Conservation (phyloP, 129 eudicot species). For the Lactuca saligna region DNA sequence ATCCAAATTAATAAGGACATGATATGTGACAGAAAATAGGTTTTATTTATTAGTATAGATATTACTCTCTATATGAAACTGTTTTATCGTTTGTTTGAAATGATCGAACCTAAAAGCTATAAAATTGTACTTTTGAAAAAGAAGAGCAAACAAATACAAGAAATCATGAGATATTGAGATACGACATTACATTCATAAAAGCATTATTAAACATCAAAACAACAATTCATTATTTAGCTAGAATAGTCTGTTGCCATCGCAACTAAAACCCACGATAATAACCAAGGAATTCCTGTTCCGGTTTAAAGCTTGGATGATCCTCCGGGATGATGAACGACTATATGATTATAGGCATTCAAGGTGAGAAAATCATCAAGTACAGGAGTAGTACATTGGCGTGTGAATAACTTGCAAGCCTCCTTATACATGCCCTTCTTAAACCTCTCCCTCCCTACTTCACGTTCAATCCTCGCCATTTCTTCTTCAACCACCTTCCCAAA, state of each 20-base stretch:
- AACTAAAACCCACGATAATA: not conserved
- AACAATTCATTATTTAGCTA: slow-evolving; percentile 25
- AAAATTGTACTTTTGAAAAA: not conserved
- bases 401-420: slow-evolving; percentile 75
- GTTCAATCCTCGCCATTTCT: slow-evolving; percentile 79
- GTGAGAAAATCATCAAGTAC: slow-evolving; percentile 80
- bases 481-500: slow-evolving; percentile 81
- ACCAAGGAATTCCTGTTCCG: not conserved
- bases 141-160: not conserved
- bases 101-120: not conserved
- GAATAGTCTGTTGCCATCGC: not conserved
- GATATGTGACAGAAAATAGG: no score
- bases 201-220: slow-evolving; percentile 21
- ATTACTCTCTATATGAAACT: no score
- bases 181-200: slow-evolving; percentile 18
- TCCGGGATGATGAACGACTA: slow-evolving; percentile 67
- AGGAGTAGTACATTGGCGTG: slow-evolving; percentile 57
- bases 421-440: slow-evolving; percentile 81
- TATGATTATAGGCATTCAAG: slow-evolving; percentile 66
- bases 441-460: slow-evolving; percentile 63
- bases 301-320: slow-evolving; percentile 64
- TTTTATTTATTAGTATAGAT: no score
- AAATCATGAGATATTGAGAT: not conserved
- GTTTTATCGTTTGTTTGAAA: not conserved
- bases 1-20: no score